These are phyloP conservation scores for Fusarium sp. DNA, from an alignment of 2,329 filamentous ascomycete genomes.

Conservation along the genomic window DNA sequence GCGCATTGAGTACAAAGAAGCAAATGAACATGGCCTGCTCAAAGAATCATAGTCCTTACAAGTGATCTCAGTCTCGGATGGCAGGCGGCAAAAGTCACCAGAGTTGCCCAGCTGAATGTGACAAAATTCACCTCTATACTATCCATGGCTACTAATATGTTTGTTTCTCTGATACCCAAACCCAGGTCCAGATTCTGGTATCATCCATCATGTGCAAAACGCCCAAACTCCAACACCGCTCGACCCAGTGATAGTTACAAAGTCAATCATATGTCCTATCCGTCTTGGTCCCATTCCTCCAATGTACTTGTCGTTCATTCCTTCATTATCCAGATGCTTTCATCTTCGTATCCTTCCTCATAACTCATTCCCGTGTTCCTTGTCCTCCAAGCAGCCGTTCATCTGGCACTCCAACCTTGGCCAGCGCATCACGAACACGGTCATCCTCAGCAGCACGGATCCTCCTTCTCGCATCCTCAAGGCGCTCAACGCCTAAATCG, in stretches of 20 bases:
- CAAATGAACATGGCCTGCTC: background rate
- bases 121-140: background rate
- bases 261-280: background rate
- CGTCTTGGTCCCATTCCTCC: background rate
- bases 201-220: slow-evolving; percentile 6
- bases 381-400: slow-evolving; percentile 57
- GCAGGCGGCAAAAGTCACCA: background rate
- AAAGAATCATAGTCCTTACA: background rate
- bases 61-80: background rate
- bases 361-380: background rate
- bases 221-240: slow-evolving; percentile 18
- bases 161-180: background rate
- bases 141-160: background rate
- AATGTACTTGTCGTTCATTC: background rate
- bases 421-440: slow-evolving; percentile 64
- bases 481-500: slow-evolving; percentile 76
- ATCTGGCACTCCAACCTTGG: slow-evolving; percentile 56
- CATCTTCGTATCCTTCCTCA: background rate
- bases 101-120: background rate
- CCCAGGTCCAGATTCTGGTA: slow-evolving; percentile 12
- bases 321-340: background rate
- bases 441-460: slow-evolving; percentile 71
- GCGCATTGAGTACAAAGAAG: background rate
- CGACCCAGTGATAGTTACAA: background rate
- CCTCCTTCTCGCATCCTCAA: slow-evolving; percentile 73